Base-by-base conservation (phyloP, 345 rosid species). In the Kandelia obovata region DNA sequence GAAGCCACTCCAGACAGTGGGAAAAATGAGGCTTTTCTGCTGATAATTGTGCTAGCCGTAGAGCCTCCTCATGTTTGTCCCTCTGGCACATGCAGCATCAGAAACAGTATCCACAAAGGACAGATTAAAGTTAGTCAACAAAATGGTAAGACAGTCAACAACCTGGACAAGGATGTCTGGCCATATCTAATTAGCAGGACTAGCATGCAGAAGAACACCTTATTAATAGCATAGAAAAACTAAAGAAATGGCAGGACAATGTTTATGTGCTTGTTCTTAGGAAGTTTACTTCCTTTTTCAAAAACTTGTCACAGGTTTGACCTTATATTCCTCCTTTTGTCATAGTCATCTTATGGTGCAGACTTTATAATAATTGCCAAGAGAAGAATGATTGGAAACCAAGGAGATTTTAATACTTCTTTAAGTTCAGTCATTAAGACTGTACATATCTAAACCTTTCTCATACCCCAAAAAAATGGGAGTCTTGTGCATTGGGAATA, bases 1-100 rank as follows among this genome's bases (percentile, higher is more conserved):
- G 96, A 86, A 92, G 96, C 99, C 96, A 95, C 80, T 95, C 99
- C 72, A 95, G 77, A 83, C 96, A 95, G 78, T 88, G 96, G 60
- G 94, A 90, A 82, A 95, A 95, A 71, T 95, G 99, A 76, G 96
- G 96, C 77, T 89, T 95, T 83, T 88, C 92, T 21, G 96, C 98
- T 46, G 99, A 95, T 82, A 90, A 75, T 62, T 84, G 93, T 63
- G 96, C 98, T 79, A 87, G 78, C 70, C 79, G 81, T 72, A 92
- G 68, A 60, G 96, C 96, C 84, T 92, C 97, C 79, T 91, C 96
- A 39, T 72, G 85, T 86, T 94, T 94, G 77, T 88, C 85, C 79
- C 98, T 85, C 97, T 94, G 88, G 58, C 68, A 70, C 53, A 66
- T 43, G 71, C 39, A 74, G 37, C 74, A 77, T 30, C 43, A 78